Evolutionary conservation across 257 asterid genomes (phyloP).

Genomic region (Orobanche coerulescens): DNA sequence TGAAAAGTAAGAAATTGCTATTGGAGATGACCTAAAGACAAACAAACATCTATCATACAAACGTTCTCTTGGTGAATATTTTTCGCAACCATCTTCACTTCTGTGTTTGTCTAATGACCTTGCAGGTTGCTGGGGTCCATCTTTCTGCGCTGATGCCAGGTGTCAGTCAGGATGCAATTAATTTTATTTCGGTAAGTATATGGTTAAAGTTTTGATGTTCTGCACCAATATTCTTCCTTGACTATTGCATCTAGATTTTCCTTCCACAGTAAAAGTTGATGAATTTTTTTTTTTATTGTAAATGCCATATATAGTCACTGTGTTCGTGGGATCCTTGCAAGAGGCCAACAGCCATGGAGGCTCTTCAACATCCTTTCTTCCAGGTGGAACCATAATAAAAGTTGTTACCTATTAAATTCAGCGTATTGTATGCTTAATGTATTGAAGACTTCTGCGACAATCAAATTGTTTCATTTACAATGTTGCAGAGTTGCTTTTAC

Average conservation of each 20-base stretch:
- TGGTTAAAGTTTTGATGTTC: neutral
- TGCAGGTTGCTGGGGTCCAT: constrained; percentile 47
- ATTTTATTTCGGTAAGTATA: constrained; percentile 47
- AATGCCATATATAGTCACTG: constrained; percentile 35
- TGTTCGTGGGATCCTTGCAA: constrained; percentile 71
- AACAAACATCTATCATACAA: neutral
- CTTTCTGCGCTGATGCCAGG: constrained; percentile 59
- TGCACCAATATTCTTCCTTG: neutral
- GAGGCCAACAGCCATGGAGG: constrained; percentile 64
- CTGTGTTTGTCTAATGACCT: neutral
- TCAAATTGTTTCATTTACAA: neutral
- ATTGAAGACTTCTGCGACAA: neutral
- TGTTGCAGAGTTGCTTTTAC: constrained; percentile 54
- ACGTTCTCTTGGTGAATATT: neutral
- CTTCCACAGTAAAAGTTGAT: constrained; percentile 1
- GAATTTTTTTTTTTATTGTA: neutral
- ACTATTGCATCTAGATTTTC: neutral
- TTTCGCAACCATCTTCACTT: neutral
- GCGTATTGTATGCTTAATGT: neutral
- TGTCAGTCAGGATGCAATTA: constrained; percentile 68
- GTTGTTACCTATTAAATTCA: neutral
- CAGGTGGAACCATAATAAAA: constrained; percentile 28
- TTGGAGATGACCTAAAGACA: neutral
- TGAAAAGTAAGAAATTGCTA: too few relatives aligned
- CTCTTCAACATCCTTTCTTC: constrained; percentile 66